These are phyloP conservation scores for Phytopythium helicoides DNA, from an alignment of 352 stramenopile species.

Conservation along the genomic window DNA sequence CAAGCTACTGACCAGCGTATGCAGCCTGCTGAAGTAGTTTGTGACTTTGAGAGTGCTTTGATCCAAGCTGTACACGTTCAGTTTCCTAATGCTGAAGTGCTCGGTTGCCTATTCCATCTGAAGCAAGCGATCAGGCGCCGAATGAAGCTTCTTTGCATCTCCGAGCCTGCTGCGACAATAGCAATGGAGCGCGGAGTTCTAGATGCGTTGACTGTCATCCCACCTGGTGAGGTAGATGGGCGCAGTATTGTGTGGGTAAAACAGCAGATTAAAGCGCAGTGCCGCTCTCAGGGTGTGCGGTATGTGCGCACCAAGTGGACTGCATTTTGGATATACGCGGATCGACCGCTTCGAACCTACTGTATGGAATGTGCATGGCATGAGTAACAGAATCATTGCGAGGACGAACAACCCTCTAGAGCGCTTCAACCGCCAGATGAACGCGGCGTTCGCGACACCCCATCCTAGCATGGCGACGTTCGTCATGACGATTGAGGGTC, in stretches of 20 bases:
- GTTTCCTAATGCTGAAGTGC: slow-evolving; percentile 3
- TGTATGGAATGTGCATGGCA: background rate
- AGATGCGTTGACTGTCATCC: slow-evolving; percentile 3
- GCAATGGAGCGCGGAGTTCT: slow-evolving; percentile 7
- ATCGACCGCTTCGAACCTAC: too few relatives aligned
- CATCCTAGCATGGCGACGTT: slow-evolving; percentile 4
- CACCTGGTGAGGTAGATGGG: background rate
- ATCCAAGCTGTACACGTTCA: slow-evolving; percentile 10
- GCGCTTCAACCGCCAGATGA: slow-evolving; percentile 17
- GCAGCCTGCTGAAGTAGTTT: slow-evolving; percentile 9
- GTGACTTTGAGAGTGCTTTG: slow-evolving; percentile 16
- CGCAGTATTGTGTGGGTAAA: slow-evolving; percentile 2
- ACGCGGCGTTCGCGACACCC: slow-evolving; percentile 6
- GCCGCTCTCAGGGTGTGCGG: too few relatives aligned
- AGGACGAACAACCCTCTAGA: slow-evolving; percentile 20
- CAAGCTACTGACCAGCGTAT: slow-evolving; percentile 7
- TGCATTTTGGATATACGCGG: too few relatives aligned
- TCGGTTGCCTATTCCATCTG: slow-evolving; percentile 21
- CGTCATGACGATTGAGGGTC: too few relatives aligned
- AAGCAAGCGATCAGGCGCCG: slow-evolving; percentile 15
- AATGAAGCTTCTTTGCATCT: slow-evolving; percentile 13
- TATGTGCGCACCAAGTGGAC: slow-evolving; percentile 6
- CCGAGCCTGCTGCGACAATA: background rate
- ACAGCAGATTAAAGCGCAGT: slow-evolving; percentile 1
- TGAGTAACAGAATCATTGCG: slow-evolving; percentile 7